Percentiles rank a stretch among this genome's conserved stretches.
Evolutionary conservation across 2,329 filamentous ascomycete species (phyloP).

Genomic region (Lasiodiplodia sp.): DNA sequence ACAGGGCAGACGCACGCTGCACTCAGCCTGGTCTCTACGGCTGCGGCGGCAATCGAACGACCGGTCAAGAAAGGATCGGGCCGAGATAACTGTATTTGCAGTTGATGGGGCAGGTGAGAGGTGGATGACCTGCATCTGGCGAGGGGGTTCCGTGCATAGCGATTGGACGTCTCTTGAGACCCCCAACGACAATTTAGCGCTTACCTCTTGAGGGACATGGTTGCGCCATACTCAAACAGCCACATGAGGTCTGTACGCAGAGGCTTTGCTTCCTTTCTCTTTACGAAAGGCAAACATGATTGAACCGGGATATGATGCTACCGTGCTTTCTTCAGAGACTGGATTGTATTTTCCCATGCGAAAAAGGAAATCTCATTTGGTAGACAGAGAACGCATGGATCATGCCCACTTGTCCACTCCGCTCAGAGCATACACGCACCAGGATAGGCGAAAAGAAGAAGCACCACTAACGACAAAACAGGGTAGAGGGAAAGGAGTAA

Average conservation of each 20-base stretch:
- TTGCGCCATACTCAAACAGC: neutral
- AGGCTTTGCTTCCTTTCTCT: neutral
- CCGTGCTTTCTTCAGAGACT: constrained; percentile 12
- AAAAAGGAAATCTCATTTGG: constrained; percentile 8
- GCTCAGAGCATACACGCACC: constrained; percentile 27
- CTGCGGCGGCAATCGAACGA: neutral
- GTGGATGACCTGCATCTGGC: neutral
- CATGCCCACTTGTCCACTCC: constrained; percentile 18
- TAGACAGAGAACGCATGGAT: constrained; percentile 16
- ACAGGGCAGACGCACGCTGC: neutral
- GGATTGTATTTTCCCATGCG: constrained; percentile 21
- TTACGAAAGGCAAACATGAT: neutral
- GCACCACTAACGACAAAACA: constrained; percentile 18
- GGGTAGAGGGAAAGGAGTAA: constrained; percentile 18
- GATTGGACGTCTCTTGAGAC: neutral
- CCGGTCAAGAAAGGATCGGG: neutral
- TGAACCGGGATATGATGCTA: neutral
- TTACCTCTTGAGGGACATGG: neutral
- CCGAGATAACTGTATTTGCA: neutral
- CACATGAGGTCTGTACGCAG: neutral
- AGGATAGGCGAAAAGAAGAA: constrained; percentile 16
- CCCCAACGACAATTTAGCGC: neutral
- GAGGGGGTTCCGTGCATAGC: neutral
- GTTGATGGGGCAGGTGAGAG: neutral
- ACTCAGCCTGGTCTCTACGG: neutral